phyloP scores from a whole-genome alignment of 208 protist species.

The Leishmania turanica region DNA sequence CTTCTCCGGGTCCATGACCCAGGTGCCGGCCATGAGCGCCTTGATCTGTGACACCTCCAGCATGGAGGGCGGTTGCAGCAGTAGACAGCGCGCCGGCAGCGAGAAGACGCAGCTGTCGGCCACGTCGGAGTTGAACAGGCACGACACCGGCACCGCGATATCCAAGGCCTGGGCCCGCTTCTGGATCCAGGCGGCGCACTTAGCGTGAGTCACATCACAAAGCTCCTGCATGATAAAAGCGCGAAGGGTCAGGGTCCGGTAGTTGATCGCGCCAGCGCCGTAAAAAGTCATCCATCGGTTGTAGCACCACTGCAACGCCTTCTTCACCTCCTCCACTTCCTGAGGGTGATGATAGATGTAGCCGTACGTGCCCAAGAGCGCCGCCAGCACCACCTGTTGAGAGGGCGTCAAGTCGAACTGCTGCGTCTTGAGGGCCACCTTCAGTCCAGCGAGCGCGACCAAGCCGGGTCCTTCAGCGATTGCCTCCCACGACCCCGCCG shows the following conservation, averaged over 20 bases:
- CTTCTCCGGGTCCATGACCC: slow-evolving; percentile 41
- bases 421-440: slow-evolving; percentile 32
- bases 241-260: slow-evolving; percentile 48
- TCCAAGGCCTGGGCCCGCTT: slow-evolving; percentile 38
- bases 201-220: slow-evolving; percentile 35
- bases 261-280: slow-evolving; percentile 37
- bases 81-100: slow-evolving; percentile 20
- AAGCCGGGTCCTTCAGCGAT: slow-evolving; percentile 47
- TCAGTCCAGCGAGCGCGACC: slow-evolving; percentile 32
- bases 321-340: slow-evolving; percentile 29
- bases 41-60: slow-evolving; percentile 55
- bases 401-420: slow-evolving; percentile 31
- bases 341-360: slow-evolving; percentile 60
- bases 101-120: slow-evolving; percentile 18
- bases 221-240: slow-evolving; percentile 64
- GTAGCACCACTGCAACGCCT: slow-evolving; percentile 58
- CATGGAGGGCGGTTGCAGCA: slow-evolving; percentile 24
- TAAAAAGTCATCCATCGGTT: slow-evolving; percentile 58
- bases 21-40: slow-evolving; percentile 45
- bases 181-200: slow-evolving; percentile 40
- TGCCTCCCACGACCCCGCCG: slow-evolving; percentile 30
- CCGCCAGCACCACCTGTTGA: slow-evolving; percentile 49
- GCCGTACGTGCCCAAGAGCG: slow-evolving; percentile 50
- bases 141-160: slow-evolving; percentile 38
- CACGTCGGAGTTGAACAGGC: slow-evolving; percentile 18